Conservation (phyloP, 768 basidiomycete species). For the Tephrocybe sp. region DNA sequence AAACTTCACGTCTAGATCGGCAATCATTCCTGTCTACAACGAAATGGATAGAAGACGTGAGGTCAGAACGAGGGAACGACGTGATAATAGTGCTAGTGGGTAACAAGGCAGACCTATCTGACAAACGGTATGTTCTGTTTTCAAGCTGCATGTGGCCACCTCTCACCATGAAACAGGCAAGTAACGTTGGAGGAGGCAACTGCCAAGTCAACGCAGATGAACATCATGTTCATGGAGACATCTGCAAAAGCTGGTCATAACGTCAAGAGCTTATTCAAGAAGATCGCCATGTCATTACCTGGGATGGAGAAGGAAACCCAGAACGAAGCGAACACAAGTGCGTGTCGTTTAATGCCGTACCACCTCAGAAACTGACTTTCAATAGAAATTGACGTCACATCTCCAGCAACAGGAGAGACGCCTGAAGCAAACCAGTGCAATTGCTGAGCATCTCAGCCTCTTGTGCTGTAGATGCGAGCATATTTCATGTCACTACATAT, state of each 20-base stretch:
- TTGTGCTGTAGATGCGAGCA: conserved; percentile 10
- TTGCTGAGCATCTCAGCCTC: conserved; percentile 47
- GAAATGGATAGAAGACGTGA: conserved; percentile 99
- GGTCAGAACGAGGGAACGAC: conserved; percentile 94
- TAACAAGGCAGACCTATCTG: conserved; percentile 98
- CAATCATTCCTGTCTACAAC: conserved; percentile 97
- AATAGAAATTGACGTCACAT: conserved; percentile 90
- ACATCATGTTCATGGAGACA: conserved; percentile 99
- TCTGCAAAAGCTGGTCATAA: conserved; percentile 99
- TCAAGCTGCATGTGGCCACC: conserved; percentile 8
- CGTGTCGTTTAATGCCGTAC: conserved; percentile 17
- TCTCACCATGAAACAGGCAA: conserved; percentile 58
- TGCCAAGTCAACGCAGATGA: conserved; percentile 82
- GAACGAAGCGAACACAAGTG: conserved; percentile 54
- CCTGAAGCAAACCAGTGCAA: conserved; percentile 87
- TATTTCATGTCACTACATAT: conserved; percentile 18
- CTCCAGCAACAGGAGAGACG: conserved; percentile 60
- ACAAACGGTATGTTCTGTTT: conserved; percentile 76
- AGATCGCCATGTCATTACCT: conserved; percentile 96
- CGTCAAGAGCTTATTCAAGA: conserved; percentile 98
- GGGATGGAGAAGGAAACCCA: conserved; percentile 88
- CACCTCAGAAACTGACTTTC: conserved; percentile 8
- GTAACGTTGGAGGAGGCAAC: conserved; percentile 99
- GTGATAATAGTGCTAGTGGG: conserved; percentile 98
- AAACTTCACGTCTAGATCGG: conserved; percentile 56